phyloP scores from a whole-genome alignment of 2,329 filamentous ascomycete genomes.

The Trichophaea hybrida region DNA sequence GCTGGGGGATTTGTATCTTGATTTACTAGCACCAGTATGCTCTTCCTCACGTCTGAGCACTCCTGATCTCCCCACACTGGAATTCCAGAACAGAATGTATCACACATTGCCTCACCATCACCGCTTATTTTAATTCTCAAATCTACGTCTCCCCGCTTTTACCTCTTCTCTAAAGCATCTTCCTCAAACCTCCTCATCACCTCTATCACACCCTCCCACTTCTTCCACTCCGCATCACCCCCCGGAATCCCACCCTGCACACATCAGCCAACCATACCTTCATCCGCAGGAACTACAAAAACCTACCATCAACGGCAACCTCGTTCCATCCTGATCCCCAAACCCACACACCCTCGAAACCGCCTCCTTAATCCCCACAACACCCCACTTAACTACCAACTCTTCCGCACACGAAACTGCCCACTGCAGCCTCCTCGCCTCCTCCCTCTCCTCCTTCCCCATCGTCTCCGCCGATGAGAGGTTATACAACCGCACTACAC shows the following conservation, averaged over 20 bases:
- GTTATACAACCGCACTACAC: conserved; percentile 44
- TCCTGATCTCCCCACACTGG: no score
- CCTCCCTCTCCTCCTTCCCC: conserved; percentile 35
- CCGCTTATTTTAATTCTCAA: no score
- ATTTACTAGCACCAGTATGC: no score
- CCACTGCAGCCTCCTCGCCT: conserved; percentile 45
- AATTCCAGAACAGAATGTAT: no score
- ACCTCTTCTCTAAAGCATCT: neutral
- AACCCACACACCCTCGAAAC: conserved; percentile 44
- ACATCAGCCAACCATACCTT: neutral
- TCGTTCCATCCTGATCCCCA: conserved; percentile 45
- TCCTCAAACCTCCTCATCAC: conserved; percentile 36
- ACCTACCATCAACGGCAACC: conserved; percentile 44
- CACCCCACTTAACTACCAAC: conserved; percentile 45
- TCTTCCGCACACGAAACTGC: conserved; percentile 48
- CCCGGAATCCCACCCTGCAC: neutral
- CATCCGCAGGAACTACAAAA: conserved; percentile 29
- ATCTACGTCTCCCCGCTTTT: no score
- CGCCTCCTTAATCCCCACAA: conserved; percentile 52
- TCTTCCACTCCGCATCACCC: conserved; percentile 43
- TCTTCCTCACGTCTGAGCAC: no score
- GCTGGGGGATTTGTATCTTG: no score
- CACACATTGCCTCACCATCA: no score
- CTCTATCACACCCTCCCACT: conserved; percentile 37
- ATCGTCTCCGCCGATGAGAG: conserved; percentile 32